A percentile compares a stretch with the other conserved stretches of the same genome.
These are phyloP conservation scores for Vaccinium darrowii DNA, from an alignment of 148 eudicot species.

Conservation along the genomic window DNA sequence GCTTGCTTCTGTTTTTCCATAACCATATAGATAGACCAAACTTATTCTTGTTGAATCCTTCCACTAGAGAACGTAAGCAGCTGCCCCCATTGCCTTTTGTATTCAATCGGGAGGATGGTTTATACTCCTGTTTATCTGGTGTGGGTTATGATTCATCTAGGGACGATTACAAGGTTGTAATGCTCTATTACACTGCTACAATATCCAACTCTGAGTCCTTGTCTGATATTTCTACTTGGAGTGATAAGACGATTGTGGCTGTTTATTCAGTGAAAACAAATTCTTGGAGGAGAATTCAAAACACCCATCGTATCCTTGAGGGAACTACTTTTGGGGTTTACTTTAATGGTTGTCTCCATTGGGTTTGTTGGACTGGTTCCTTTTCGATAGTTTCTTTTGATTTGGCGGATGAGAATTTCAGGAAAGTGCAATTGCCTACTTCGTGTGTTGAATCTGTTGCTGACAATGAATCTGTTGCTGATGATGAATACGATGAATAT, in stretches of 20 bases:
- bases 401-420: neutral
- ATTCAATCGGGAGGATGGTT: neutral
- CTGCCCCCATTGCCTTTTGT: neutral
- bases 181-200: neutral
- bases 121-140: neutral
- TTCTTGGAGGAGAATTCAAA: neutral
- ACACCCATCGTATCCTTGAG: neutral
- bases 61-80: neutral
- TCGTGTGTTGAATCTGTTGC: neutral
- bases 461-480: too few species aligned
- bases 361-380: neutral
- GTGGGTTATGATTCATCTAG: neutral
- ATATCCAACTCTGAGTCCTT: too few species aligned
- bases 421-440: neutral
- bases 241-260: neutral
- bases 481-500: too few species aligned
- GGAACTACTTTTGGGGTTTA: neutral
- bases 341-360: neutral
- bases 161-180: neutral
- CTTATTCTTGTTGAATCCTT: neutral
- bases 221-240: neutral
- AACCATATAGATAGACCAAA: neutral
- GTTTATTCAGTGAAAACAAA: neutral
- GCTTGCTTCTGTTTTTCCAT: neutral
- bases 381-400: neutral